Conservation (phyloP, 139 green algal species). For the Micractinium sp. region DNA sequence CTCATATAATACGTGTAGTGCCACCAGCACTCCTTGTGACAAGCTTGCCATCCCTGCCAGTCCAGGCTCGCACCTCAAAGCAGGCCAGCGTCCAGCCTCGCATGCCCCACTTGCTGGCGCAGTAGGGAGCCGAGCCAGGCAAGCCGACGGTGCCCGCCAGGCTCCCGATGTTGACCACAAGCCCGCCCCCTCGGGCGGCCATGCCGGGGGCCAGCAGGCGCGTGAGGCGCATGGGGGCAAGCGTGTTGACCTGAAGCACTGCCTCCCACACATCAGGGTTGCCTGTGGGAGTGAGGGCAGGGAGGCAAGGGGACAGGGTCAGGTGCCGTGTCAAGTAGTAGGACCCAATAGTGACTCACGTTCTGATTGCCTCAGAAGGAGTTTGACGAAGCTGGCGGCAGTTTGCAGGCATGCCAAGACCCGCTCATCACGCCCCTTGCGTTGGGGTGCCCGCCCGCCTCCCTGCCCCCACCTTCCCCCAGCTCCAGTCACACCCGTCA, state of each 20-base stretch:
- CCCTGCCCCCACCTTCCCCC: too few species aligned
- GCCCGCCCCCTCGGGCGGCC: conserved; percentile 10
- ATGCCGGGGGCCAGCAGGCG: conserved; percentile 44
- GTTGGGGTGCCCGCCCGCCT: neutral
- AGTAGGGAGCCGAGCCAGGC: conserved; percentile 37
- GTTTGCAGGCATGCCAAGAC: neutral
- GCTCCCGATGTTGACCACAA: conserved; percentile 55
- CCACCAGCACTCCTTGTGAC: neutral
- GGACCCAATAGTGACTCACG: too few species aligned
- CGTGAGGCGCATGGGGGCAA: conserved; percentile 52
- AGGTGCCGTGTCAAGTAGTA: too few species aligned
- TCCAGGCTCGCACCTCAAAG: conserved; percentile 5
- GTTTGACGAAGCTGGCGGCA: too few species aligned
- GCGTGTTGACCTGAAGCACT: conserved; percentile 36
- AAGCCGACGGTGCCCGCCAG: conserved; percentile 42
- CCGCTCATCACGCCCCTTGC: neutral
- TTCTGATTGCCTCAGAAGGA: too few species aligned
- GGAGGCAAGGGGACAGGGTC: neutral
- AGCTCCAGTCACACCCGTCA: neutral
- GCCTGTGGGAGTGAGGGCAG: neutral
- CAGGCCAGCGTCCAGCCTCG: conserved; percentile 45
- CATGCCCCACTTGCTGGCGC: conserved; percentile 54
- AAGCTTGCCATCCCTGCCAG: neutral
- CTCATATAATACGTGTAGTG: too few species aligned
- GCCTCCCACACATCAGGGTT: neutral